Base-by-base conservation (phyloP, 1,139 yeast genomes). In the Suhomyces bribrorum region DNA sequence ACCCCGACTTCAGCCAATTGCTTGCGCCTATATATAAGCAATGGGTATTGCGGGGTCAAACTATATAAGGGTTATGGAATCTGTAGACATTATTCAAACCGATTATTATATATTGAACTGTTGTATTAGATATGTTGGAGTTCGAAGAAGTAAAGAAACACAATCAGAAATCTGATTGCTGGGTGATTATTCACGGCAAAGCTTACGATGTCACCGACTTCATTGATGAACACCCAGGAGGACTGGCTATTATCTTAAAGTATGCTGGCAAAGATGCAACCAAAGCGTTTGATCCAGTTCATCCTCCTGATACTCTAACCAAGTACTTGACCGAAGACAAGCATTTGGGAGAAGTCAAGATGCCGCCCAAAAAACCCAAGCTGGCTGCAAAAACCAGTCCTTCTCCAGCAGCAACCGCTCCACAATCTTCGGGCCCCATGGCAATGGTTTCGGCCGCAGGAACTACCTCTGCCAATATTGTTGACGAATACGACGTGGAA, bases 221-320 rank as follows among this genome's bases (percentile, higher is more conserved):
- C 48, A 49, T 77, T 14, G 60, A 59, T 26, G 70, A 75, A 37
- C 81, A 76, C 45, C 82, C 82, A 0, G 82, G 82, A 11, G 83
- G 83, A 3, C 54, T 69, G 1, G 76, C 65, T 7, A 73, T 77
- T 31, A 74, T 77, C 31, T 54, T 77, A 45, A 73, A 73, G 49
- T 74, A 73, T 47, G 82, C 81, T 7, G 83, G 83, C 1, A 66
- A 72, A 41, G 82, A 77, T 49, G 81, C 81, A n/a, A 75, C 83
- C 25, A 75, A 74, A 49, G 80, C 73, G 9, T 77, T 77, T 54
- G 79, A 75, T 44, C 95, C 95, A 7, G 75, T 90, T 41, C 98
- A 90, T 61, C 95, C 96, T 0, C 77, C 83, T 12, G 92, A 85
- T 50, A 84, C 89, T 7, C 67, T 89, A 34, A 79, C 53, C 14